These are phyloP conservation scores for Panicum hallii DNA, from an alignment of 202 grass and related monocot genomes.

Conservation along the genomic window DNA sequence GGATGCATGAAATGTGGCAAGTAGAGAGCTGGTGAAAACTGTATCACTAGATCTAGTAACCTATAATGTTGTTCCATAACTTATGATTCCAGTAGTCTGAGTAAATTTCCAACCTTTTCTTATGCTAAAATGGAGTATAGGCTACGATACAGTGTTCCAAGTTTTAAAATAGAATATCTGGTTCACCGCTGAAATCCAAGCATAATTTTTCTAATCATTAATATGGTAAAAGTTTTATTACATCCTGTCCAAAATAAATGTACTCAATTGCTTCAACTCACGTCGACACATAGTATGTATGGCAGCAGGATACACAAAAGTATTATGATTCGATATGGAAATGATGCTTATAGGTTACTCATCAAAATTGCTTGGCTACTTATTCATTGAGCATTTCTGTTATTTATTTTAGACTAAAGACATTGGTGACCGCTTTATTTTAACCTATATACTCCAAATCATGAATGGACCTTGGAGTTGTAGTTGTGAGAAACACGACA, in stretches of 20 bases:
- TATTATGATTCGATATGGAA: neutral
- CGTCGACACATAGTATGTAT: too few relatives aligned
- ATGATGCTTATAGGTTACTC: neutral
- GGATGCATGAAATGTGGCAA: slow-evolving; percentile 44
- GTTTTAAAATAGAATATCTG: neutral
- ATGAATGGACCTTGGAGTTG: neutral
- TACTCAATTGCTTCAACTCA: neutral
- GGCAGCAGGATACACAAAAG: neutral
- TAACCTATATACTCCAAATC: neutral
- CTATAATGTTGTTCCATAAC: neutral
- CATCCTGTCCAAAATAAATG: neutral
- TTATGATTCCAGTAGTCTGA: neutral
- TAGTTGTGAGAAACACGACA: neutral
- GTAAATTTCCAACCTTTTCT: neutral
- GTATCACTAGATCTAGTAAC: neutral
- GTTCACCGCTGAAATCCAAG: neutral
- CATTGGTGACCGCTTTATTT: neutral
- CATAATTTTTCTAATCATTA: neutral
- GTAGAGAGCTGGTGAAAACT: neutral
- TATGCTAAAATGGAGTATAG: neutral
- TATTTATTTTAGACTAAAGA: neutral
- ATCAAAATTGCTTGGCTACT: neutral
- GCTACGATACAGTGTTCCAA: neutral
- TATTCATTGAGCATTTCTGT: neutral
- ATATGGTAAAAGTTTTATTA: neutral